Conservation (phyloP, 1,139 yeast species). For the Suhomyces anneliseae region DNA sequence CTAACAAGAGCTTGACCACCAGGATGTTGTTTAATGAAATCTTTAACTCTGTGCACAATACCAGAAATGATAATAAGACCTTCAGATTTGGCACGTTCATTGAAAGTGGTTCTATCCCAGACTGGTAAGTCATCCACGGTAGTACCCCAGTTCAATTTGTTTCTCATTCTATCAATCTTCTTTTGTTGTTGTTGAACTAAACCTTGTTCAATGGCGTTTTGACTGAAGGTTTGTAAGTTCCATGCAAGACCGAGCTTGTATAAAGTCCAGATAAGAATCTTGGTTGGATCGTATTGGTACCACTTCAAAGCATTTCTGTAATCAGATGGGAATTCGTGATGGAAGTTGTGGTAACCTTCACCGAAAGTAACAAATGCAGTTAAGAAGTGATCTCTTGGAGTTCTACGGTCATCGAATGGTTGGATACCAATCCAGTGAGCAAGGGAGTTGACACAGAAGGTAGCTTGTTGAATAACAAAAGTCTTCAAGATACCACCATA, state of each 20-base stretch:
- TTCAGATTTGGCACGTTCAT: conserved; percentile 57
- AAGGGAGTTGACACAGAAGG: conserved; percentile 96
- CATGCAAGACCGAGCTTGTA: conserved; percentile 84
- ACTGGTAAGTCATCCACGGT: conserved; percentile 82
- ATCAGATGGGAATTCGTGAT: conserved; percentile 98
- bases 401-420: conserved; percentile 96
- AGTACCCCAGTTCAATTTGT: conserved; percentile 89
- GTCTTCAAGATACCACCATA: conserved; percentile 88
- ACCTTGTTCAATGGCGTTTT: conserved; percentile 96
- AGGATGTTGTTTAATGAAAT: conserved; percentile 89
- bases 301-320: conserved; percentile 97
- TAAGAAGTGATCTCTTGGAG: conserved; percentile 93
- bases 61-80: conserved; percentile 84
- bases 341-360: conserved; percentile 99
- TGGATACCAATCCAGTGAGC: conserved; percentile 99
- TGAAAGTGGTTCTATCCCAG: conserved; percentile 84
- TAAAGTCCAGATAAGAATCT: conserved; percentile 66
- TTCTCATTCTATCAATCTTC: conserved; percentile 81
- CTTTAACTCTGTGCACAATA: conserved; percentile 87
- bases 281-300: conserved; percentile 99
- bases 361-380: conserved; percentile 97
- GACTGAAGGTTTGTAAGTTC: conserved; percentile 89
- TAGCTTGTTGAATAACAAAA: conserved; percentile 90
- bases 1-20: conserved; percentile 91
- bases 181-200: conserved; percentile 86